Evolutionary conservation across 2,329 filamentous ascomycete genomes (phyloP).

Genomic region (Neurospora sp.): DNA sequence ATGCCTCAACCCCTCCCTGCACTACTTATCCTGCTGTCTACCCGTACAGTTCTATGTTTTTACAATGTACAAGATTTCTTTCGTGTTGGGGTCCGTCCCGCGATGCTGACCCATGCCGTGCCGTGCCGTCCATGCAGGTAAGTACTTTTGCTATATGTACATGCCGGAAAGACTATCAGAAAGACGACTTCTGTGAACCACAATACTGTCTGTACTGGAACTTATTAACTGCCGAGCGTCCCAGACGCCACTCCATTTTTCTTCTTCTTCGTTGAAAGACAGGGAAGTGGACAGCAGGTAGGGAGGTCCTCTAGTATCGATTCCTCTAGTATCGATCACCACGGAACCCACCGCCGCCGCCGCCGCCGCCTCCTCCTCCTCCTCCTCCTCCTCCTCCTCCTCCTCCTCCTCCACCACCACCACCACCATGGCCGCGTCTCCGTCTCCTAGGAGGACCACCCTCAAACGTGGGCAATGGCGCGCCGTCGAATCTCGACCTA

Average conservation of each 20-base stretch:
- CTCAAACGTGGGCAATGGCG: conserved; percentile 15
- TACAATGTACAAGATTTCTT: not conserved
- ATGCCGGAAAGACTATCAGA: not conserved
- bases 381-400: conserved; percentile 3
- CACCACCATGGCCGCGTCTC: conserved; percentile 7
- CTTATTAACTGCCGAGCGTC: not conserved
- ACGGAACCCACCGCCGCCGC: not conserved
- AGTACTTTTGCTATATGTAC: not conserved
- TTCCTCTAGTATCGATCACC: not conserved
- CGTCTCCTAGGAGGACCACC: conserved; percentile 4
- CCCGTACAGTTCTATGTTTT: not conserved
- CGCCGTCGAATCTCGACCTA: conserved; percentile 16
- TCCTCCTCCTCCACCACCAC: conserved; percentile 1
- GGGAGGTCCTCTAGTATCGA: not conserved
- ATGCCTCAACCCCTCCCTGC: not conserved
- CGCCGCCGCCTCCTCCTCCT: conserved; percentile 8
- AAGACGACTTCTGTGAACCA: not conserved
- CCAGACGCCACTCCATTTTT: not conserved
- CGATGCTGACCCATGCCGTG: not conserved
- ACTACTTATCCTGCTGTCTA: not conserved
- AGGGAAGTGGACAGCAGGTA: not conserved
- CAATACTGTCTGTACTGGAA: not conserved
- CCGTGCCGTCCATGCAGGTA: not conserved
- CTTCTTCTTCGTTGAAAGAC: not conserved
- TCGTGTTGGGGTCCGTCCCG: not conserved